Evolutionary conservation across 352 stramenopile genomes (phyloP), one percentile per base, ranked within the genome.

Genomic region (Phytophthora nicotianae): DNA sequence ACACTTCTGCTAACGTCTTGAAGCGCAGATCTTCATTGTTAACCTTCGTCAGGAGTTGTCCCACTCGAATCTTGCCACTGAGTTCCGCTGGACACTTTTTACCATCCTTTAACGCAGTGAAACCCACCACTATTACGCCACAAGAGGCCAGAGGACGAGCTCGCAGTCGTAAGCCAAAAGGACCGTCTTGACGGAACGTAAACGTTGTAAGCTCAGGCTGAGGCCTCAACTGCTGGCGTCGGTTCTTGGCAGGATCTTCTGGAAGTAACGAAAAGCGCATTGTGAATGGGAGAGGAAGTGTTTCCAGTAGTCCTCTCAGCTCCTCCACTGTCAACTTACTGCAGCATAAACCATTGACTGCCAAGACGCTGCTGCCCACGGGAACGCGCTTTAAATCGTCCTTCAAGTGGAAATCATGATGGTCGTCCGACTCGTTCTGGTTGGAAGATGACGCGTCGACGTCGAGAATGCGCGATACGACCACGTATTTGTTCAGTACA

Each of bases 91-190:
- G 51, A 32, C 72, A 80, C 48, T 86, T 89, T 40, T 75, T 81
- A 17, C 78, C 78, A 46, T 87, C 79, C 6, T 75, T 62, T 45
- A 46, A 45, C 1, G 72, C 59, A 20, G 77, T 80, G 59, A 95
- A 95, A 0, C 86, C 86, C 9, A 92, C 66, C 14, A 95, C 77
- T 49, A 95, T 93, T n/a, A 83, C 79, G 2, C 86, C 82, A 54
- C 75, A 88, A 7, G 72, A 73, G 0, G 82, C 73, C 21, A 93
- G 41, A 16, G 86, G 84, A 17, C 86, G 86, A 72, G 83, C 80
- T 13, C 86, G 84, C 20, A 95, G 64, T n/a, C 83, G 84, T 20
- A 95, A 69, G 0, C 86, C 86, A 48, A 95, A 90, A 10, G 84
- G 64, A 4, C 86, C 86, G 6, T 89, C 71, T 40, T 89, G 73